Evolutionary conservation across 257 asterid genomes (phyloP).

Genomic region (Capsicum baccatum): DNA sequence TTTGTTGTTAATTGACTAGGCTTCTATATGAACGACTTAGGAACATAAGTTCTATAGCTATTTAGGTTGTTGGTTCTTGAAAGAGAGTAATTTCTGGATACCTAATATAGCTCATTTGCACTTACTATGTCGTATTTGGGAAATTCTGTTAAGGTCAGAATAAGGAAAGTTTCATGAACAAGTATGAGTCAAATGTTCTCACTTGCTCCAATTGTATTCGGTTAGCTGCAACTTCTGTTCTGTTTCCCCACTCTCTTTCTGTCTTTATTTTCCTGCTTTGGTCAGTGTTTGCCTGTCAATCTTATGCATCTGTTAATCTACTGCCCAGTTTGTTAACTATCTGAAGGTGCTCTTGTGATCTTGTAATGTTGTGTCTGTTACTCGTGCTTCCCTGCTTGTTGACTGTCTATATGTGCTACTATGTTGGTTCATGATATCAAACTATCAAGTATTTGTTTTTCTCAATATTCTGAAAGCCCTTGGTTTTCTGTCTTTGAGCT

Average conservation of each 20-base stretch:
- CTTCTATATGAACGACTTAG: background rate
- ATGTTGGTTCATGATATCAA: slow-evolving; percentile 12
- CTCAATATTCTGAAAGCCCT: background rate
- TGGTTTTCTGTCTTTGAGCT: background rate
- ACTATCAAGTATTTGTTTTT: too few relatives aligned
- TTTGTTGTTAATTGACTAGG: background rate
- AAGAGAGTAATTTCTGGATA: background rate
- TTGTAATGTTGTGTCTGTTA: background rate
- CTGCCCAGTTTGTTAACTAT: background rate
- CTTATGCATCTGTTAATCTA: background rate
- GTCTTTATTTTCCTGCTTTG: background rate
- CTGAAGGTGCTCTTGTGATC: slow-evolving; percentile 13
- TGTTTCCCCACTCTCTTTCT: background rate
- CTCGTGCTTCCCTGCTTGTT: background rate
- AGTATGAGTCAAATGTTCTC: slow-evolving; percentile 21
- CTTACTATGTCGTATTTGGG: background rate
- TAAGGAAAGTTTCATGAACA: background rate
- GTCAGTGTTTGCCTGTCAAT: slow-evolving; percentile 12
- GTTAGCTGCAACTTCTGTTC: background rate
- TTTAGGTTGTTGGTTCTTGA: background rate
- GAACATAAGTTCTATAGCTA: background rate
- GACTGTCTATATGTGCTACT: background rate
- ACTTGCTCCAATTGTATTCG: slow-evolving; percentile 6
- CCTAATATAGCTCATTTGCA: background rate
- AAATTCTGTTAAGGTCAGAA: background rate